phyloP scores from a whole-genome alignment of 2,329 filamentous ascomycete species.

The Emericellopsis atlantica region DNA sequence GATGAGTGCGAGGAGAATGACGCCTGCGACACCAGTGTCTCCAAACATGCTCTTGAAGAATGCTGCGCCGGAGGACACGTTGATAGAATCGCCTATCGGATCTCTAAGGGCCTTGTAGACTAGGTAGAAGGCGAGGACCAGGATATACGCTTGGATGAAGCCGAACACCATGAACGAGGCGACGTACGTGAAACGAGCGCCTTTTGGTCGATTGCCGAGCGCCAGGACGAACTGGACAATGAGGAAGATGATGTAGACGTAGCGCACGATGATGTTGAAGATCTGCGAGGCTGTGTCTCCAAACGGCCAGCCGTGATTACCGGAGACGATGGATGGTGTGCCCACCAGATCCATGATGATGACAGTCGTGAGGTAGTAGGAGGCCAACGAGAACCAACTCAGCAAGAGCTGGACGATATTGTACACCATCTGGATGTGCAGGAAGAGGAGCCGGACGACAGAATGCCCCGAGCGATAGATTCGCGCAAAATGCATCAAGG shows the following conservation, averaged over 20 bases:
- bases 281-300: conserved; percentile 69
- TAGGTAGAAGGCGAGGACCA: conserved; percentile 72
- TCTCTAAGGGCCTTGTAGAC: conserved; percentile 63
- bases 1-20: conserved; percentile 77
- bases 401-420: conserved; percentile 74
- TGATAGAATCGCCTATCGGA: conserved; percentile 38
- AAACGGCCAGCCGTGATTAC: conserved; percentile 66
- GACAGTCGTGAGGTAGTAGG: conserved; percentile 84
- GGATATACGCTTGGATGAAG: conserved; percentile 73
- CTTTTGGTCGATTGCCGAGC: conserved; percentile 85
- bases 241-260: conserved; percentile 75
- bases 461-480: conserved; percentile 96
- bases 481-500: conserved; percentile 85
- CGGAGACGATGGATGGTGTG: conserved; percentile 34
- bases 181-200: conserved; percentile 77
- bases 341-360: conserved; percentile 93
- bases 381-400: conserved; percentile 72
- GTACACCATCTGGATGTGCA: conserved; percentile 86
- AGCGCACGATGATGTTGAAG: conserved; percentile 76
- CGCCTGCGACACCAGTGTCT: conserved; percentile 56
- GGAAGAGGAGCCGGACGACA: conserved; percentile 87
- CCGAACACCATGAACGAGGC: conserved; percentile 72
- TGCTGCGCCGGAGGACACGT: conserved; percentile 43
- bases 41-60: conserved; percentile 70
- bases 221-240: conserved; percentile 85